Conservation (phyloP, 805 yeast species). For the Wickerhamia fluorescens region DNA sequence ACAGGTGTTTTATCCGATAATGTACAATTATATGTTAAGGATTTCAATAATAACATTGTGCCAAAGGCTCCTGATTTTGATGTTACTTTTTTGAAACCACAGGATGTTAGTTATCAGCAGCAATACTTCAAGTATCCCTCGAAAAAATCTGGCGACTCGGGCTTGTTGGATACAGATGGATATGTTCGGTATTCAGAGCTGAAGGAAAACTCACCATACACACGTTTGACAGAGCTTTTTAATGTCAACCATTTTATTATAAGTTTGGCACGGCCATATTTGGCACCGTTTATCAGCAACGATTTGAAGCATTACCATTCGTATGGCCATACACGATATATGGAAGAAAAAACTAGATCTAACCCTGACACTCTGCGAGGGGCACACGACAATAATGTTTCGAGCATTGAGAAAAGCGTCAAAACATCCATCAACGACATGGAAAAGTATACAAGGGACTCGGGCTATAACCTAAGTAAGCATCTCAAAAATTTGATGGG, state of each 20-base stretch:
- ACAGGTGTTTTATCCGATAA: constrained; percentile 56
- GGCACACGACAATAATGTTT: background rate
- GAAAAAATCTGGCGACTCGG: constrained; percentile 5
- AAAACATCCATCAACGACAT: constrained; percentile 26
- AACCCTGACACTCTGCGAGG: background rate
- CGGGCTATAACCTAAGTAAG: constrained; percentile 24
- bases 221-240: constrained; percentile 82
- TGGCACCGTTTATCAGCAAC: constrained; percentile 81
- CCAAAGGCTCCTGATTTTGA: constrained; percentile 39
- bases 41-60: constrained; percentile 53
- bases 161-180: constrained; percentile 4
- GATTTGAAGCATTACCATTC: constrained; percentile 66
- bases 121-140: constrained; percentile 26
- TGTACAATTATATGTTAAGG: constrained; percentile 53
- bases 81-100: constrained; percentile 36
- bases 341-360: constrained; percentile 2
- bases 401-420: constrained; percentile 18
- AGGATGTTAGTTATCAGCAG: constrained; percentile 41
- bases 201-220: constrained; percentile 55
- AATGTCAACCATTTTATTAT: constrained; percentile 92
- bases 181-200: constrained; percentile 14
- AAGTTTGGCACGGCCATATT: constrained; percentile 86
- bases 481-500: constrained; percentile 50
- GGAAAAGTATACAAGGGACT: constrained; percentile 26
- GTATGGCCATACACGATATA: constrained; percentile 24